Percentiles rank a stretch among this genome's conserved stretches.
phyloP scores from a whole-genome alignment of 2,329 filamentous ascomycete species.

The Bipolaris zeicola region DNA sequence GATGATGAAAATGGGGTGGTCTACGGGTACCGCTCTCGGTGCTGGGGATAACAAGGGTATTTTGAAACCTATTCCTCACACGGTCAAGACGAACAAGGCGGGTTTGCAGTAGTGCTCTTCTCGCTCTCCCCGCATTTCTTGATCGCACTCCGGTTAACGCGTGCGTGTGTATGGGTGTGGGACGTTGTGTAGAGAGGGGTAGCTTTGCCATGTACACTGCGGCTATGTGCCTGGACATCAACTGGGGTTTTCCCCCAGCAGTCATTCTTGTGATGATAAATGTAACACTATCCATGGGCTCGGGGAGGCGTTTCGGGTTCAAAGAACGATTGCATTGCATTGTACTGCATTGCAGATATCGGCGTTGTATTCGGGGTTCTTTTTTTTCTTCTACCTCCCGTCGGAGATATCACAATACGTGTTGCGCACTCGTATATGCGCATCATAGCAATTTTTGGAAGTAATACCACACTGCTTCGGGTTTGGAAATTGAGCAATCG shows the following conservation, averaged over 20 bases:
- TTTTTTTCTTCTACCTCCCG: background rate
- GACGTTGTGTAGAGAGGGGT: background rate
- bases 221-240: background rate
- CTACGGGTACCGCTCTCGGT: slow-evolving; percentile 81
- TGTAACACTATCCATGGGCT: background rate
- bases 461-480: background rate
- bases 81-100: slow-evolving; percentile 84
- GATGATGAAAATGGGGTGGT: slow-evolving; percentile 98
- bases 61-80: slow-evolving; percentile 79
- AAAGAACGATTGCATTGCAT: background rate
- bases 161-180: background rate
- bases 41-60: slow-evolving; percentile 85
- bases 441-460: background rate
- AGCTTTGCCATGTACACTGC: background rate
- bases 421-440: background rate
- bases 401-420: background rate
- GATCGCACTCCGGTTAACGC: background rate
- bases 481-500: too few relatives aligned
- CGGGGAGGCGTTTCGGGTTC: background rate
- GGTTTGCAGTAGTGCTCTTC: slow-evolving; percentile 60
- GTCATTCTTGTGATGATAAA: background rate
- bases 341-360: background rate
- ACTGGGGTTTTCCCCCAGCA: background rate
- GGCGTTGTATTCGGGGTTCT: background rate
- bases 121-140: background rate